Evolutionary conservation across 148 eudicot species (phyloP).

Genomic region (Dysphania ambrosioides): DNA sequence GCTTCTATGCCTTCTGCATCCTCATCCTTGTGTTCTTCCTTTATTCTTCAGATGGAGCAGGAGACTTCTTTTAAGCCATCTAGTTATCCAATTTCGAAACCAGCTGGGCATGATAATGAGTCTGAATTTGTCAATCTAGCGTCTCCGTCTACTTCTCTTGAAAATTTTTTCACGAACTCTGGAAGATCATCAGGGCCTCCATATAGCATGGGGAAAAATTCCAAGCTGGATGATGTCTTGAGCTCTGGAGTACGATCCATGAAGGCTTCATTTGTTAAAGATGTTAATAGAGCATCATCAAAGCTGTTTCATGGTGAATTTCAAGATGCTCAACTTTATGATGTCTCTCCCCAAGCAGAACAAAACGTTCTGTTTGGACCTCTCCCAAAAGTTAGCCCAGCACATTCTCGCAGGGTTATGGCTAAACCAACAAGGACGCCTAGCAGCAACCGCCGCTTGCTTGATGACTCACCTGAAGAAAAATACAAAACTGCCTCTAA

Average conservation of each 20-base stretch:
- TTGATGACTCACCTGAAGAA: slow-evolving; percentile 38
- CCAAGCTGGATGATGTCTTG: slow-evolving; percentile 38
- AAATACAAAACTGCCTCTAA: slow-evolving; percentile 28
- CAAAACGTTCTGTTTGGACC: slow-evolving; percentile 36
- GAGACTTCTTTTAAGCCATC: slow-evolving; percentile 33
- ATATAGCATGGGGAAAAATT: slow-evolving; percentile 33
- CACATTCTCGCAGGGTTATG: slow-evolving; percentile 42
- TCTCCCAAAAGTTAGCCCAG: slow-evolving; percentile 37
- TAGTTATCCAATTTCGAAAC: slow-evolving; percentile 29
- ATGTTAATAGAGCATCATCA: slow-evolving; percentile 45
- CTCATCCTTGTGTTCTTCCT: slow-evolving; percentile 38
- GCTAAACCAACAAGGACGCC: slow-evolving; percentile 43
- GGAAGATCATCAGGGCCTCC: slow-evolving; percentile 36
- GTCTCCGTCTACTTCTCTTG: slow-evolving; percentile 32
- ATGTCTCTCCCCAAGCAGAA: slow-evolving; percentile 32
- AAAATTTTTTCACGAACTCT: slow-evolving; percentile 24
- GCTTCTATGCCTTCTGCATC: slow-evolving; percentile 36
- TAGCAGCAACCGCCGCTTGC: slow-evolving; percentile 30
- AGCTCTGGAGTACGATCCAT: slow-evolving; percentile 31
- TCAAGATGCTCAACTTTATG: slow-evolving; percentile 40
- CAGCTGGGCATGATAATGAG: slow-evolving; percentile 28
- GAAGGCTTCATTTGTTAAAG: slow-evolving; percentile 35
- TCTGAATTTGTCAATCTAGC: slow-evolving; percentile 29
- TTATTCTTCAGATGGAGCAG: slow-evolving; percentile 31
- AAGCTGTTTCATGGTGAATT: slow-evolving; percentile 36